These are phyloP conservation scores for Coprinopsis cinerea DNA, from an alignment of 768 basidiomycete genomes.

Conservation along the genomic window DNA sequence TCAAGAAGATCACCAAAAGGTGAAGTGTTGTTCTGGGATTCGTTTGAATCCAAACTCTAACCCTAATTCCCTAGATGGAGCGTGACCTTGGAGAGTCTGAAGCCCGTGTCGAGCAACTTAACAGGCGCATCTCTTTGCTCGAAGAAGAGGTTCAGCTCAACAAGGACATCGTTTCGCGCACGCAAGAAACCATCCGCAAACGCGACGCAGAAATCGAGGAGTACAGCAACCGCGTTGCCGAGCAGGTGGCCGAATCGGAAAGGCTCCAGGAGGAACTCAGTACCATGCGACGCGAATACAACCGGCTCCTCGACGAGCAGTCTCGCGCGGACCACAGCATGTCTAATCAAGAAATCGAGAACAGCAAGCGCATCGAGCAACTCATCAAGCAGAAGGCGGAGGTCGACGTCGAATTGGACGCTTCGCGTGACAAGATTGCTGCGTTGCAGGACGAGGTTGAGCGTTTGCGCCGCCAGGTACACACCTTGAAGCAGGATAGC, in stretches of 20 bases:
- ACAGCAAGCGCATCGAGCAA: constrained; percentile 41
- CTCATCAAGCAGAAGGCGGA: constrained; percentile 51
- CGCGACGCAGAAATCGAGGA: constrained; percentile 52
- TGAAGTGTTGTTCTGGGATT: constrained; percentile 21
- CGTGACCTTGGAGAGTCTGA: constrained; percentile 47
- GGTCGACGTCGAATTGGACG: constrained; percentile 43
- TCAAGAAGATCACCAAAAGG: constrained; percentile 53
- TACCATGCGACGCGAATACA: constrained; percentile 49
- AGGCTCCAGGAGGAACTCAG: constrained; percentile 49
- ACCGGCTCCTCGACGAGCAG: constrained; percentile 45
- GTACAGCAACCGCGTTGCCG: constrained; percentile 39
- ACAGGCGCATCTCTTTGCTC: constrained; percentile 44
- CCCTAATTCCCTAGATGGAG: constrained; percentile 37
- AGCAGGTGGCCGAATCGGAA: constrained; percentile 49
- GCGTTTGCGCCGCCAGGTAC: constrained; percentile 54
- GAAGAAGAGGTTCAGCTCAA: constrained; percentile 53
- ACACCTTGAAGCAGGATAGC: constrained; percentile 72
- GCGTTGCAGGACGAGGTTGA: constrained; percentile 55
- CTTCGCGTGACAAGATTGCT: constrained; percentile 42
- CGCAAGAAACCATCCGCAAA: constrained; percentile 51
- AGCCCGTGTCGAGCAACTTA: constrained; percentile 45
- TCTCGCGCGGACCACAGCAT: constrained; percentile 39
- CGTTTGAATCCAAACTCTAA: not conserved
- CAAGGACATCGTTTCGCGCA: constrained; percentile 45
- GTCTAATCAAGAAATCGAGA: constrained; percentile 39